Conservation (phyloP, 225 moss, liverwort and hornwort species). For the Neckera pumila region DNA sequence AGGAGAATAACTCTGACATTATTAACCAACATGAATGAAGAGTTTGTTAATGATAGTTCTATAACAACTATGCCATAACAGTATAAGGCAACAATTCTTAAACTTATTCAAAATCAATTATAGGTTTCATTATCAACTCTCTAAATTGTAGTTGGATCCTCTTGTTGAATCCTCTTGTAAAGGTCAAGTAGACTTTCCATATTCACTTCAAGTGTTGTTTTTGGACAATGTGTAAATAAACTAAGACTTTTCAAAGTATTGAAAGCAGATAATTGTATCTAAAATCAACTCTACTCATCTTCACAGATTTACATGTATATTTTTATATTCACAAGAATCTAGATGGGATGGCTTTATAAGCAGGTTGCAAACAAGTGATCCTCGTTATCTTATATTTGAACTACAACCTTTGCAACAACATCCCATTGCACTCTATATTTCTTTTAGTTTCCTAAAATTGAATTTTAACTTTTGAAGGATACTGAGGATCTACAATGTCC, state of each 20-base stretch:
- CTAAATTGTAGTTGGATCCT: not conserved
- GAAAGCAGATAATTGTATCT: not conserved
- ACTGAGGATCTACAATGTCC: too few species aligned
- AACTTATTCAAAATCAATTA: not conserved
- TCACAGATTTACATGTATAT: too few species aligned
- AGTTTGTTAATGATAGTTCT: rapidly evolving
- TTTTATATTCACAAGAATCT: not conserved
- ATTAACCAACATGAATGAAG: not conserved
- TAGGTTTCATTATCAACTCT: not conserved
- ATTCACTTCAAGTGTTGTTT: not conserved
- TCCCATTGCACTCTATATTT: rapidly evolving
- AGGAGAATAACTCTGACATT: not conserved
- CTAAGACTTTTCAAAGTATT: not conserved
- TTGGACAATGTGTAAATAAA: not conserved
- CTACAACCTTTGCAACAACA: not conserved
- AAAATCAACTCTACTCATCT: not conserved
- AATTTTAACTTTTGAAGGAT: not conserved
- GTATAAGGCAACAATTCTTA: not conserved
- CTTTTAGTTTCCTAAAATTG: not conserved
- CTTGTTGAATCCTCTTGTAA: not conserved
- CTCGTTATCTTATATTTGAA: not conserved
- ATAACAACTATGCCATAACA: not conserved
- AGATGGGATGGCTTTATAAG: not conserved
- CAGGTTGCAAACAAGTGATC: too few species aligned
- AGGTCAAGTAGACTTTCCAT: not conserved